Evolutionary conservation across 1,284 basidiomycete species (phyloP).

Genomic region (Ganoderma meredithae): DNA sequence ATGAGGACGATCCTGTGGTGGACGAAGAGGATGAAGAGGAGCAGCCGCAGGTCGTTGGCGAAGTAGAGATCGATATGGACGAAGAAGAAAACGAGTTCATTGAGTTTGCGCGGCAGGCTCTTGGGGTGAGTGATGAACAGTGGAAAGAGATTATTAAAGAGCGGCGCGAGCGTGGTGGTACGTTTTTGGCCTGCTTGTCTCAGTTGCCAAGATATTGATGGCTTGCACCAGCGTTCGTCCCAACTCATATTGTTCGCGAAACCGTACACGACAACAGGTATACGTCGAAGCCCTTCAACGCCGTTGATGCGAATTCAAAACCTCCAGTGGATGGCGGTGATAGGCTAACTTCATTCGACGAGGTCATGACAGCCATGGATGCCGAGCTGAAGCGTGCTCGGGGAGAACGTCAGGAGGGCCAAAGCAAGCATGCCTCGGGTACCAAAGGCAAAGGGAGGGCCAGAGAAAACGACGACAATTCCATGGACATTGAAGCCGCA

Average conservation of each 20-base stretch:
- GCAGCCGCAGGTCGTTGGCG: constrained; percentile 78
- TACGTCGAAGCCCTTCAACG: too few species aligned
- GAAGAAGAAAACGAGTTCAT: constrained; percentile 93
- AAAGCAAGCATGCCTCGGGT: background rate
- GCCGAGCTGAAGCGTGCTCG: constrained; percentile 68
- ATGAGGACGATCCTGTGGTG: constrained; percentile 62
- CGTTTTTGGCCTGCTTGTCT: constrained; percentile 35
- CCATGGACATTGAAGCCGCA: constrained; percentile 73
- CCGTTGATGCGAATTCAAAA: background rate
- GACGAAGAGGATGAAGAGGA: constrained; percentile 79
- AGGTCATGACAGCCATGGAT: constrained; percentile 96
- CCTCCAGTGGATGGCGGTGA: constrained; percentile 40
- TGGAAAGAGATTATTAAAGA: constrained; percentile 86
- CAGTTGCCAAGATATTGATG: background rate
- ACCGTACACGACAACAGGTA: background rate
- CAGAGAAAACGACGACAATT: constrained; percentile 54
- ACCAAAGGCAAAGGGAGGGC: constrained; percentile 43
- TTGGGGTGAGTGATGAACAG: constrained; percentile 86
- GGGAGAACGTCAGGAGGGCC: constrained; percentile 15
- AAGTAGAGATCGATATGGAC: constrained; percentile 86
- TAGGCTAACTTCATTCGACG: constrained; percentile 90
- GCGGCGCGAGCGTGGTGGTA: constrained; percentile 79
- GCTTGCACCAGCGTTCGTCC: constrained; percentile 69
- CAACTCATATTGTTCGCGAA: constrained; percentile 48
- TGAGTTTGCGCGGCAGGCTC: constrained; percentile 88